Evolutionary conservation across 106 monocot species (phyloP), one percentile per base, ranked within the genome.

Genomic region (Apostasia shenzhenica): DNA sequence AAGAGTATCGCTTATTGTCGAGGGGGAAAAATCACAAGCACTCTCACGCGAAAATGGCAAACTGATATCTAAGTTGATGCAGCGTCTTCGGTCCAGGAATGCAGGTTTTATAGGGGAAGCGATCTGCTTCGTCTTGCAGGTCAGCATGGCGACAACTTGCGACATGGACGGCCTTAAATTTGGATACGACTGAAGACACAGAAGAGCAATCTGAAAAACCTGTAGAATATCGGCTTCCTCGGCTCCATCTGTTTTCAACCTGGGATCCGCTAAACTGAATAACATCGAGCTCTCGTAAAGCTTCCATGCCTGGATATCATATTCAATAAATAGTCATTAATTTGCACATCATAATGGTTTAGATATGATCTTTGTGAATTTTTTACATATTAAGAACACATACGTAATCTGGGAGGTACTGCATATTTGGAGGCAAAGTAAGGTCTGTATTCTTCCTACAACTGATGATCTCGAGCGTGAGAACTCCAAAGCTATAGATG

Each of bases 401-500:
- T 79, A 86, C 81, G 57, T 86, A 79, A 76, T 85, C 85, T 2
- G 85, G 85, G 44, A 85, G 85, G 59, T 85, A 85, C 42, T 85
- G 85, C 85, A 85, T 85, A 14, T 81, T 78, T 48, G 59, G 40
- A 38, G 85, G 67, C 1, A 85, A 57, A 1, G 78, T 67, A 39
- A 81, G 81, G 41, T 85, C 75, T 47, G 85, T 85, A 67, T 85
- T 85, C 64, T 59, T 81, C 61, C 85, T 70, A 43, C 67, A 60
- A 40, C 85, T 75, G 63, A 85, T 72, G 50, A 85, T 78, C 78
- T 85, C 85, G 1, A 85, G 81, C 5, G 50, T 59, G 38, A 85
- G 85, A 64, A 85, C 85, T 48, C 85, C 85, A 69, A 85, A 85
- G 64, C 85, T 85, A 49, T 85, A 85, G 10, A 81, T 85, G 64